Conservation (phyloP, 169 alveolate genomes). For the Plasmodium coatneyi region DNA sequence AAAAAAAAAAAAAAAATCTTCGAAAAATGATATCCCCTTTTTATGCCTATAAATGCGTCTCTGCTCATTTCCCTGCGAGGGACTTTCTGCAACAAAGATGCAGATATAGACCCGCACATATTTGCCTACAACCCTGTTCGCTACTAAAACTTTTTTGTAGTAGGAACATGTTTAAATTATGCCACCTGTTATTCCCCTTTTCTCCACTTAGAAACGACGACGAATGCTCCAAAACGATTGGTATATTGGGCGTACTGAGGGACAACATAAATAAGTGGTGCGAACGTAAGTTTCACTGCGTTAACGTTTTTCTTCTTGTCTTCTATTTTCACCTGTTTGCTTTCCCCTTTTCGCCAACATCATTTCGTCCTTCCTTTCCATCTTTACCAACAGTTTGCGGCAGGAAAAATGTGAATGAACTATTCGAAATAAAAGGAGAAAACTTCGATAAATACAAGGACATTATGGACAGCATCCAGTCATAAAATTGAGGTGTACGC, state of each 20-base stretch:
- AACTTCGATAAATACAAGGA: conserved; percentile 40
- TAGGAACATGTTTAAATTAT: neutral
- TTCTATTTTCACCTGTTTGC: neutral
- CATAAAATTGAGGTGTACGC: neutral
- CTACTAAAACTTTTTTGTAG: neutral
- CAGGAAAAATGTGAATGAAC: conserved; percentile 69
- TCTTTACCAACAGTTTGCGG: conserved; percentile 41
- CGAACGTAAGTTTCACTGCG: conserved; percentile 31
- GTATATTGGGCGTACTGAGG: conserved; percentile 55
- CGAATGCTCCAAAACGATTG: conserved; percentile 73
- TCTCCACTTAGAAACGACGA: conserved; percentile 56
- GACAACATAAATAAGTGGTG: conserved; percentile 76
- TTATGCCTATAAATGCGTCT: neutral
- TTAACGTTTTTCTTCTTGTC: neutral
- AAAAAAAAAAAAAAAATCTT: neutral
- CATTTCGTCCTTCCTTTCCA: neutral
- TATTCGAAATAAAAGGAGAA: conserved; percentile 74
- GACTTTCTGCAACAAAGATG: neutral
- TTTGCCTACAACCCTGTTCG: neutral
- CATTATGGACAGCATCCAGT: conserved; percentile 54
- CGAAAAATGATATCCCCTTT: neutral
- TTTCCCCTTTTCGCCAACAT: neutral
- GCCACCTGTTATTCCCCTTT: neutral
- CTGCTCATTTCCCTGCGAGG: neutral
- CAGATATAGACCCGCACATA: neutral